phyloP scores from a whole-genome alignment of 2,329 filamentous ascomycete genomes.

The Aureobasidium musti region DNA sequence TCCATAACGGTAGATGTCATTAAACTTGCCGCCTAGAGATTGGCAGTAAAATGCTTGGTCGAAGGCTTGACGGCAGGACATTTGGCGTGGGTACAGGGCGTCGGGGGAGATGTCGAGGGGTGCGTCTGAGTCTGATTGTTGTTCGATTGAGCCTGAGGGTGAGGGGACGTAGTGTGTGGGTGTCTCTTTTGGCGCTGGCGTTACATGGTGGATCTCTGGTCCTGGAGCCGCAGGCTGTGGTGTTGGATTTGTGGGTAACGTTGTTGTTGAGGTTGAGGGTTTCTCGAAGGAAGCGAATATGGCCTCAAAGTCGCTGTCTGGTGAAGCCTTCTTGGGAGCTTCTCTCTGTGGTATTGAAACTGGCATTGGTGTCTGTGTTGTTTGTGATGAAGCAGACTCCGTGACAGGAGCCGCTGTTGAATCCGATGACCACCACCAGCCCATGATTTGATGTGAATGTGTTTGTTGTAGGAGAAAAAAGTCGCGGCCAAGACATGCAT shows the following conservation, averaged over 20 bases:
- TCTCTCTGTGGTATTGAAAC: conserved; percentile 7
- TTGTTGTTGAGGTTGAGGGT: conserved; percentile 34
- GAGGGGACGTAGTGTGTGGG: conserved; percentile 20
- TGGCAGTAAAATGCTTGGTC: conserved; percentile 95
- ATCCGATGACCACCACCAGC: conserved; percentile 35
- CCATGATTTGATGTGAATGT: conserved; percentile 30
- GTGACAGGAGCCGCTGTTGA: conserved; percentile 25
- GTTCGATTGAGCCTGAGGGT: conserved; percentile 17
- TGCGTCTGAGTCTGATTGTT: neutral
- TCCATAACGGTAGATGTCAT: conserved; percentile 86
- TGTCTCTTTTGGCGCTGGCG: conserved; percentile 26
- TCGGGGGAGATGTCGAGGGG: conserved; percentile 53
- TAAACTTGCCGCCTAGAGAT: conserved; percentile 86
- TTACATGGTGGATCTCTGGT: conserved; percentile 4
- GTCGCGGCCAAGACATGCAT: conserved; percentile 20
- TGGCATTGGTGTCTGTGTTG: neutral
- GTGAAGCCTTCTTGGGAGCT: conserved; percentile 15
- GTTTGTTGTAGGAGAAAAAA: conserved; percentile 2
- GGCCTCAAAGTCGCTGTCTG: conserved; percentile 57
- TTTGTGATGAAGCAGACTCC: conserved; percentile 16
- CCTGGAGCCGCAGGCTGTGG: neutral
- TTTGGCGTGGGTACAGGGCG: conserved; percentile 72
- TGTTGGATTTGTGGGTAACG: neutral
- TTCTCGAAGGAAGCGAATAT: conserved; percentile 54
- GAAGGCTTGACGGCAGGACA: conserved; percentile 89